Evolutionary conservation across 805 yeast species (phyloP).

Genomic region (Hanseniaspora osmophila): DNA sequence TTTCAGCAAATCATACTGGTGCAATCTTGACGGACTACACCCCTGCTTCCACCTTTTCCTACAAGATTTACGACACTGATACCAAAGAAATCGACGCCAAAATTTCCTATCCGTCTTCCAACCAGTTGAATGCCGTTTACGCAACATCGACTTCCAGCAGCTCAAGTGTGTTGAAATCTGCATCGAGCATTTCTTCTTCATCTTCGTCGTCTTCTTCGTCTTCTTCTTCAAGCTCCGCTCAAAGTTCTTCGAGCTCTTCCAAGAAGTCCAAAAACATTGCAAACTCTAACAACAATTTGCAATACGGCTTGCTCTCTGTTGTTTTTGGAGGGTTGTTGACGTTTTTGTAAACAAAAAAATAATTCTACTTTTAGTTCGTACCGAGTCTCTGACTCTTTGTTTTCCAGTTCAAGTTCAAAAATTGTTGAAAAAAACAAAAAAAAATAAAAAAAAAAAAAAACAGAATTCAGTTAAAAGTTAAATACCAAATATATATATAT

Average conservation of each 20-base stretch:
- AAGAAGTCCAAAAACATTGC: conserved; percentile 18
- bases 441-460: not conserved
- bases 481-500: not conserved
- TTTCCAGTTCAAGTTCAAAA: too few species aligned
- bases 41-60: conserved; percentile 26
- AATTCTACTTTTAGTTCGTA: too few species aligned
- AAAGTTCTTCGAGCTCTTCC: conserved; percentile 4
- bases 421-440: not conserved
- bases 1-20: conserved; percentile 31
- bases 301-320: not conserved
- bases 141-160: conserved; percentile 7
- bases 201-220: conserved; percentile 12
- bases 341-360: not conserved
- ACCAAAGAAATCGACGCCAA: conserved; percentile 25
- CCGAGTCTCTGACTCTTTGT: too few species aligned
- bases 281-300: conserved; percentile 4
- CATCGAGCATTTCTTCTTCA: conserved; percentile 10
- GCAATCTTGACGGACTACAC: conserved; percentile 26
- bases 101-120: conserved; percentile 24
- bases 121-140: conserved; percentile 25
- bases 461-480: not conserved
- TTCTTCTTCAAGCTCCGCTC: conserved; percentile 8
- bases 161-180: not conserved
- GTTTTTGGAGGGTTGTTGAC: not conserved
- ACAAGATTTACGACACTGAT: conserved; percentile 25